Evolutionary conservation across 148 eudicot genomes (phyloP).

Genomic region (Beta vulgaris): DNA sequence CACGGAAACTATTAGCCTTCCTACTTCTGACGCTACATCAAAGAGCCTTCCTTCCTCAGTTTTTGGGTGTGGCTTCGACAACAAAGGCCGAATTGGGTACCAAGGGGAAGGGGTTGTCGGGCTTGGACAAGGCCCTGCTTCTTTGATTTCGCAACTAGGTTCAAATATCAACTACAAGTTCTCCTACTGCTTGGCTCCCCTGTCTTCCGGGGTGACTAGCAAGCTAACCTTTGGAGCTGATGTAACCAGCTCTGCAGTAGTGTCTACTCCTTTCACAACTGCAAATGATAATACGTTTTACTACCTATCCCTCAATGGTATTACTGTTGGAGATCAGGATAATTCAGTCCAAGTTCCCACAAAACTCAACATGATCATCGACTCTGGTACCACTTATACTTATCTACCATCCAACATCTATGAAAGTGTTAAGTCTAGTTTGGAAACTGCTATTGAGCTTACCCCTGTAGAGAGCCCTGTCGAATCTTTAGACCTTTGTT

Average conservation of each 20-base stretch:
- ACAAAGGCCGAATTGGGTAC: neutral
- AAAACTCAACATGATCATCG: slow-evolving; percentile 32
- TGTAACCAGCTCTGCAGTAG: slow-evolving; percentile 18
- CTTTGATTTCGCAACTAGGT: slow-evolving; percentile 40
- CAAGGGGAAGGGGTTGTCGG: slow-evolving; percentile 37
- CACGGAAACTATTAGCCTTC: slow-evolving; percentile 21
- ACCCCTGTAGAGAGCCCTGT: slow-evolving; percentile 1
- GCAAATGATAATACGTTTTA: slow-evolving; percentile 6
- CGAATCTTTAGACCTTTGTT: slow-evolving; percentile 21
- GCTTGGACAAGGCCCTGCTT: slow-evolving; percentile 34
- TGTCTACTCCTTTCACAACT: slow-evolving; percentile 25
- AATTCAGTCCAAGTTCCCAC: neutral
- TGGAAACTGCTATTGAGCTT: slow-evolving; percentile 2
- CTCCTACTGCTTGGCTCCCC: slow-evolving; percentile 41
- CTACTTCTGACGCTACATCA: neutral
- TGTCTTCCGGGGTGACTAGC: slow-evolving; percentile 15
- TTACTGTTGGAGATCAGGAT: neutral
- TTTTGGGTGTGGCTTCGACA: slow-evolving; percentile 38
- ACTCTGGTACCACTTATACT: slow-evolving; percentile 35
- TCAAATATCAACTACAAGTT: slow-evolving; percentile 34
- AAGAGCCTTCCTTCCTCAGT: neutral
- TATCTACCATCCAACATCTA: slow-evolving; percentile 18
- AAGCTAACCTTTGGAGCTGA: slow-evolving; percentile 35
- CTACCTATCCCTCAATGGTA: slow-evolving; percentile 17
- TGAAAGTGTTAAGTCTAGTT: neutral